These are phyloP conservation scores for Schwanniomyces etchellsii DNA, from an alignment of 1,139 yeast genomes.

Conservation along the genomic window DNA sequence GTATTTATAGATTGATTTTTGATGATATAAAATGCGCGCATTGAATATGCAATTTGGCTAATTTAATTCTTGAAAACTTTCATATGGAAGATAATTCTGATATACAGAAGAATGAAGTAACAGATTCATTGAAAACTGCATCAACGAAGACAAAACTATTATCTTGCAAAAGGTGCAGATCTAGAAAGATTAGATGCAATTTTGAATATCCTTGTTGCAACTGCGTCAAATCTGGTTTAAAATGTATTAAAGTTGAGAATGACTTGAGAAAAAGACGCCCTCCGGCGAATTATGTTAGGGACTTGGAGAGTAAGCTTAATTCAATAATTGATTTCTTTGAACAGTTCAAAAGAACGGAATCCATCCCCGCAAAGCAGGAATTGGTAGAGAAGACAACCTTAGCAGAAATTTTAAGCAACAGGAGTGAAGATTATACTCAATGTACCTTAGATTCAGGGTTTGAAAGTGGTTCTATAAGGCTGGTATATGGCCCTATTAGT, in stretches of 20 bases:
- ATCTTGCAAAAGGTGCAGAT: slow-evolving; percentile 46
- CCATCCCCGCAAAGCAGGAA: slow-evolving; percentile 16
- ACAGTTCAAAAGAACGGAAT: slow-evolving; percentile 15
- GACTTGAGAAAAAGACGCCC: slow-evolving; percentile 53
- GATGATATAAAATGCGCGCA: neutral
- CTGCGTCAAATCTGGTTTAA: slow-evolving; percentile 39
- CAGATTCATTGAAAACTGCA: neutral
- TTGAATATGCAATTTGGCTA: neutral
- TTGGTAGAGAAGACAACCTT: slow-evolving; percentile 16
- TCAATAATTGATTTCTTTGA: slow-evolving; percentile 20
- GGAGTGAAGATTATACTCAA: slow-evolving; percentile 1
- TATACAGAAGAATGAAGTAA: slow-evolving; percentile 5
- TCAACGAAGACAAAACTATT: slow-evolving; percentile 7
- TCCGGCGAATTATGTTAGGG: slow-evolving; percentile 42
- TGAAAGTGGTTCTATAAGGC: slow-evolving; percentile 6
- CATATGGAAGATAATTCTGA: neutral
- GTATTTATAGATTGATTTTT: slow-evolving; percentile 9
- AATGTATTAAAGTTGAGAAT: slow-evolving; percentile 44
- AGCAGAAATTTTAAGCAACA: slow-evolving; percentile 8
- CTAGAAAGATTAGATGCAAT: slow-evolving; percentile 52
- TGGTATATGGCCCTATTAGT: slow-evolving; percentile 49
- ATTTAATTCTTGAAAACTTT: neutral
- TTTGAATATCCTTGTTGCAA: slow-evolving; percentile 45
- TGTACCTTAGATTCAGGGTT: slow-evolving; percentile 1
- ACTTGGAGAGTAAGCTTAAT: slow-evolving; percentile 25